A percentile compares a stretch with the other conserved stretches of the same genome.
Conservation (phyloP, 305 asterid genomes). For the Fraxinus greggii region DNA sequence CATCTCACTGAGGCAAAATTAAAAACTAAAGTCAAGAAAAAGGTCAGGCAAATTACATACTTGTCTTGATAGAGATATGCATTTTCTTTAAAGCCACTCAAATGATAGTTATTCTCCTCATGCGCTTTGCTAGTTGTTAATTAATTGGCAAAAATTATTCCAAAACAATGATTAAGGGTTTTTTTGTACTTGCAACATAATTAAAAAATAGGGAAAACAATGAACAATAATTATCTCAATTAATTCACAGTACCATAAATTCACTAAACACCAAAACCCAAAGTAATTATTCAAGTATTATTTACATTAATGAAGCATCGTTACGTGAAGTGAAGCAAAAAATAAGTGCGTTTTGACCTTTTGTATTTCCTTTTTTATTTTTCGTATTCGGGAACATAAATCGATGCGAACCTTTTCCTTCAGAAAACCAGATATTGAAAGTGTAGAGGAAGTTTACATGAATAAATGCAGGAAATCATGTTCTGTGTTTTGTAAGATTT, state of each 20-base stretch:
- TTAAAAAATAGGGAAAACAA: background rate
- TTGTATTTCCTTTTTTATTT: conserved; percentile 9
- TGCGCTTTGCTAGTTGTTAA: conserved; percentile 17
- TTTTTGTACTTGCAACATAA: conserved; percentile 9
- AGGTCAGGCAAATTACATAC: conserved; percentile 11
- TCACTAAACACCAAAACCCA: conserved; percentile 23
- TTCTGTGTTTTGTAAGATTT: conserved; percentile 45
- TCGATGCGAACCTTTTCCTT: conserved; percentile 26
- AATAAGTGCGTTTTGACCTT: conserved; percentile 21
- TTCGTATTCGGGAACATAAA: conserved; percentile 19
- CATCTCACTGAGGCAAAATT: background rate
- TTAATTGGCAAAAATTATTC: conserved; percentile 14
- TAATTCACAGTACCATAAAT: conserved; percentile 34
- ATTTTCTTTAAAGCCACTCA: conserved; percentile 21
- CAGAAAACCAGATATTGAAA: conserved; percentile 20
- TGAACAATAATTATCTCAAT: conserved; percentile 33
- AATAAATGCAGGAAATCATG: conserved; percentile 31
- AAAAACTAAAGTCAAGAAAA: background rate
- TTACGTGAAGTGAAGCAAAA: conserved; percentile 17
- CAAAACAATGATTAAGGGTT: conserved; percentile 26
- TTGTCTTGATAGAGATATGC: conserved; percentile 17
- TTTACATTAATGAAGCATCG: conserved; percentile 11
- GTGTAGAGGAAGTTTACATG: conserved; percentile 25
- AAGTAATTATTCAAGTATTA: conserved; percentile 15
- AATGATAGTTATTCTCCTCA: conserved; percentile 10